Base-by-base conservation (phyloP, 352 stramenopile species). In the Phytopythium helicoides region DNA sequence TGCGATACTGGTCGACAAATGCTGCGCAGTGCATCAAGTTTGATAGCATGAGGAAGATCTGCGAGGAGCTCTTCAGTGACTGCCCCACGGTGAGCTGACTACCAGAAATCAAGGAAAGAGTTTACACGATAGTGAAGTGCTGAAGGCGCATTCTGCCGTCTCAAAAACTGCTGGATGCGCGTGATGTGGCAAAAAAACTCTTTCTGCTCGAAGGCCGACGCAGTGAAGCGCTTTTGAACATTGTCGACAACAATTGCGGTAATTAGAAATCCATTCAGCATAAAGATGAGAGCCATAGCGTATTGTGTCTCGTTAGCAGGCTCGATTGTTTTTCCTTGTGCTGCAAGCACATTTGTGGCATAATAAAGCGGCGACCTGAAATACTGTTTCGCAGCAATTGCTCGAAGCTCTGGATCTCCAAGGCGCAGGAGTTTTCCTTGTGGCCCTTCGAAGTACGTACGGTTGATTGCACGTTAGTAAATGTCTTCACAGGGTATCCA, bases 41-140 rank as follows among this genome's bases (percentile, higher is more conserved):
- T 66, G 53, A 87, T 72, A 0, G 60, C 58, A 16, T 66, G 62
- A 3, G 76, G 76, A 0, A 87, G 71, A 47, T 85, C 76, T 12
- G 66, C 54, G 0, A 87, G 48, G 1, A 87, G 49, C 12, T 85
- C 68, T 4, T 62, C 63, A 12, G 73, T 74, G 3, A 73, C 66
- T 0, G 76, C 76, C 9, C 76, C 76, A 1, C 76, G 73, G 40
- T 86, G 76, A 0, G 71, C 73, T 1, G 71, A 81, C 76, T 73
- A 87, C 76, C 76, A 87, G 54, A 84, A 87, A 46, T 87, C 76
- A 12, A 87, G 49, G 45, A 86, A 87, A 0, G 76, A 66, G 33
- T 84, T 77, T 1, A 85, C 73, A 2, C 76, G 73, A 6, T 78
- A 66, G 16, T 84, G 62, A 26, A 87, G 69, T 1, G 54, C 54